Percentiles rank a stretch among this genome's conserved stretches.
These are phyloP conservation scores for Moesziomyces globuligerus DNA, from an alignment of 1,284 basidiomycete species.

Conservation along the genomic window DNA sequence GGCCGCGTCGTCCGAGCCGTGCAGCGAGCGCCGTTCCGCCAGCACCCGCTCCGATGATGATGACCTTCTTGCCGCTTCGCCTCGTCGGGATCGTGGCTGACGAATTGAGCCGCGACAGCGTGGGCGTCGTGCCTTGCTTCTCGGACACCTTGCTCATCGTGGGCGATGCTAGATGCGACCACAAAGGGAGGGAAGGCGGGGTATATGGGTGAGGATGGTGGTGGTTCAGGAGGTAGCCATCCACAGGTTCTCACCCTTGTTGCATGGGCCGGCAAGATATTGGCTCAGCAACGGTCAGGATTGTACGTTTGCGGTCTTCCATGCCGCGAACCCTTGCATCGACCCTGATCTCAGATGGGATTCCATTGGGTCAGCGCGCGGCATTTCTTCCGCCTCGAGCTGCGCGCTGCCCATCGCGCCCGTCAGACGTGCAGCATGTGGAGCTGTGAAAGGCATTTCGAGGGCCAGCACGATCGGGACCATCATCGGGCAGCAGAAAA, in stretches of 20 bases:
- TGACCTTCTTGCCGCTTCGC: constrained; percentile 47
- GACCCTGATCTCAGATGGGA: no score
- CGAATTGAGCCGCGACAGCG: constrained; percentile 23
- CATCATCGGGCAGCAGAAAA: neutral
- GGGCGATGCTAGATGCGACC: neutral
- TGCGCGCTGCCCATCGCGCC: neutral
- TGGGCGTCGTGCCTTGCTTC: constrained; percentile 6
- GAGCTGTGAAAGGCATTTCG: neutral
- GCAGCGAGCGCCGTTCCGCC: constrained; percentile 71
- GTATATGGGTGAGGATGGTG: neutral
- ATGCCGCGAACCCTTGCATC: neutral
- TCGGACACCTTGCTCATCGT: neutral
- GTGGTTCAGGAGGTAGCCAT: neutral
- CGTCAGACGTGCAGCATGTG: neutral
- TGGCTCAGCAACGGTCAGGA: neutral
- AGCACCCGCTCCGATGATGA: constrained; percentile 69
- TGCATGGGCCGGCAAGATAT: neutral
- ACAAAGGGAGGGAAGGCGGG: neutral
- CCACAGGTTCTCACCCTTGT: neutral
- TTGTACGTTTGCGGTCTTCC: neutral
- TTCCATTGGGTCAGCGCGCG: neutral
- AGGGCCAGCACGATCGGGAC: neutral
- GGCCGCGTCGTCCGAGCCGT: constrained; percentile 69
- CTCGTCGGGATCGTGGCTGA: constrained; percentile 1
- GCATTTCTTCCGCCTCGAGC: neutral